Percentiles rank a stretch among this genome's conserved stretches.
These are phyloP conservation scores for Silene latifolia DNA, from an alignment of 148 eudicot genomes.

Conservation along the genomic window DNA sequence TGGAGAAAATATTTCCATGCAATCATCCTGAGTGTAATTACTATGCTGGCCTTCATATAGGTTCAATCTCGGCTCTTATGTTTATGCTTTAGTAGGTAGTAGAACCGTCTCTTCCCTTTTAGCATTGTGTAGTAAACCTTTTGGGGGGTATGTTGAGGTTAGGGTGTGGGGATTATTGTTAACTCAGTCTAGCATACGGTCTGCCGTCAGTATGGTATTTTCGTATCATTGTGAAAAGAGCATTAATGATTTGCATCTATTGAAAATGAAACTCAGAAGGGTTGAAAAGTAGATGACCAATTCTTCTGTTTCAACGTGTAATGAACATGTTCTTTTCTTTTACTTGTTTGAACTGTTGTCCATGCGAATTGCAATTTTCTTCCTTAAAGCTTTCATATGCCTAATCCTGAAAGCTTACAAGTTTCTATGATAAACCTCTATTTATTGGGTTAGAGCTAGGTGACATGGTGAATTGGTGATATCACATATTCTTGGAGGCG, in stretches of 20 bases:
- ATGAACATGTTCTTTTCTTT: not conserved
- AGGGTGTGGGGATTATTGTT: too few species aligned
- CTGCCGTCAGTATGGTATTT: too few species aligned
- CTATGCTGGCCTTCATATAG: too few species aligned
- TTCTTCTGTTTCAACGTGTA: not conserved
- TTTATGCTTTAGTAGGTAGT: too few species aligned
- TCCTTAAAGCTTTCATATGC: not conserved
- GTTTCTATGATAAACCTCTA: not conserved
- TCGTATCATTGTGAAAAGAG: not conserved
- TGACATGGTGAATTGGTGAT: conserved; percentile 1
- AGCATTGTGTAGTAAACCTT: too few species aligned
- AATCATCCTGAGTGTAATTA: too few species aligned
- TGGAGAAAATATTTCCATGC: too few species aligned
- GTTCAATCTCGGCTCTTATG: too few species aligned
- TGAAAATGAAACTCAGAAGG: not conserved
- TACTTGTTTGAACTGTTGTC: not conserved
- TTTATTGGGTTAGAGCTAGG: not conserved
- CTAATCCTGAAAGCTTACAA: not conserved
- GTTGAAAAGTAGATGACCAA: not conserved
- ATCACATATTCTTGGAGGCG: conserved; percentile 1
- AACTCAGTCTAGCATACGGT: too few species aligned
- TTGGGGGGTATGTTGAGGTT: too few species aligned
- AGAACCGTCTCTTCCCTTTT: too few species aligned
- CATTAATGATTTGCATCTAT: not conserved
- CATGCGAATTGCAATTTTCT: not conserved